Base-by-base conservation (phyloP, 2,329 filamentous ascomycete genomes). In the Polychaeton citri region DNA sequence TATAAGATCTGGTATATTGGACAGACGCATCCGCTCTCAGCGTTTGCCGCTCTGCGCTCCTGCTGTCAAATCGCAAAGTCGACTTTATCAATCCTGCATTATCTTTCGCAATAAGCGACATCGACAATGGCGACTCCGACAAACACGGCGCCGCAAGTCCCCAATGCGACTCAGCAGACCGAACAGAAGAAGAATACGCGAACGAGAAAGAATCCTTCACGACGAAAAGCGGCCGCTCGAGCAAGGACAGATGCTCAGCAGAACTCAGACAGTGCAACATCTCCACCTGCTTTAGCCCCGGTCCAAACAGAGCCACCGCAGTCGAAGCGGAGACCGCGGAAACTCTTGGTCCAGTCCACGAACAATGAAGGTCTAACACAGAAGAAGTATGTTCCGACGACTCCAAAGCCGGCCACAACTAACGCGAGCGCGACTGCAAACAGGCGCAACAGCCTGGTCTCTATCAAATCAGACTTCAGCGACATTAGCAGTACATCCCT, bases 171-270 rank as follows among this genome's bases (percentile, higher is more conserved):
- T 12, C 7, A 4, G 15, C 4, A 28, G 15, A 12, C 24, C 5
- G 24, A 28, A 15, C 24, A 10, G 15, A 28, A 28, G 24, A 28
- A 28, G 7, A 7, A 10, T 7, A 7, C 24, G 5, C 24, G 24
- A 30, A 33, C 33, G 12, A 41, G 45, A 34, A 36, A 41, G 35
- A 48, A 49, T 24, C 46, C 46, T 26, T 43, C 41, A 16, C 39
- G 46, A 24, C 38, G 46, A n/a, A 49, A 44, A 31, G 37, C 44
- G 20, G 38, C 41, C 4, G 15, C 24, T 5, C 24, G 24, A 5
- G 24, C 12, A 43, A 42, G 19, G 32, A 36, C 3, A 43, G 38
- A 30, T 21, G 6, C 18, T 18, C n/a, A n/a, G n/a, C n/a, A n/a
- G n/a, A n/a, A n/a, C n/a, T n/a, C n/a, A n/a, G n/a, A n/a, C n/a